Evolutionary conservation across 768 basidiomycete species (phyloP).

Genomic region (Suillus alpinus): DNA sequence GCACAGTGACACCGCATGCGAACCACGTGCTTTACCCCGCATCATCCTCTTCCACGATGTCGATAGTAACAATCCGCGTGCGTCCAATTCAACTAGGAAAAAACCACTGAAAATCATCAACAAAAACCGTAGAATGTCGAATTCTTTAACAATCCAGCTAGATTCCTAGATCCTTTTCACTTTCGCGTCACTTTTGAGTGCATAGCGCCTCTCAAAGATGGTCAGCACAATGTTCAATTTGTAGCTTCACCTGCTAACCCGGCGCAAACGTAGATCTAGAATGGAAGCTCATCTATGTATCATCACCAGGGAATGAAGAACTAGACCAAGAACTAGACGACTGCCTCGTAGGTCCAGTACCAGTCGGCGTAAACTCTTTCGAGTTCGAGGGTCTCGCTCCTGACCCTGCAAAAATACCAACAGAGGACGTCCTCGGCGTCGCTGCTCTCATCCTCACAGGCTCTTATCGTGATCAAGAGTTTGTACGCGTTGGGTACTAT

Average conservation of each 20-base stretch:
- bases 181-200: conserved; percentile 98
- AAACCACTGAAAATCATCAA: background rate
- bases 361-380: conserved; percentile 95
- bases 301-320: conserved; percentile 86
- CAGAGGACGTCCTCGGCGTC: conserved; percentile 91
- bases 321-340: conserved; percentile 97
- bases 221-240: conserved; percentile 28
- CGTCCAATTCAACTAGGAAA: conserved; percentile 16
- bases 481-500: conserved; percentile 99
- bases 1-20: conserved; percentile 5
- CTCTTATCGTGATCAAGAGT: conserved; percentile 95
- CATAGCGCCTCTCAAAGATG: conserved; percentile 86
- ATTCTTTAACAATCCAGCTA: conserved; percentile 90
- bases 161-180: conserved; percentile 86
- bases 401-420: conserved; percentile 77
- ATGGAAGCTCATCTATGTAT: conserved; percentile 97
- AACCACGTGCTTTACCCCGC: conserved; percentile 9
- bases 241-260: background rate
- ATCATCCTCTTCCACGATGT: conserved; percentile 38
- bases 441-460: conserved; percentile 97
- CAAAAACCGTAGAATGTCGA: conserved; percentile 64
- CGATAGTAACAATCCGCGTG: conserved; percentile 69
- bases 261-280: conserved; percentile 74
- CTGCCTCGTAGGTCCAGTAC: conserved; percentile 96
- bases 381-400: conserved; percentile 92